Conservation (phyloP, 2,329 filamentous ascomycete species). For the Colletotrichum australisinense region DNA sequence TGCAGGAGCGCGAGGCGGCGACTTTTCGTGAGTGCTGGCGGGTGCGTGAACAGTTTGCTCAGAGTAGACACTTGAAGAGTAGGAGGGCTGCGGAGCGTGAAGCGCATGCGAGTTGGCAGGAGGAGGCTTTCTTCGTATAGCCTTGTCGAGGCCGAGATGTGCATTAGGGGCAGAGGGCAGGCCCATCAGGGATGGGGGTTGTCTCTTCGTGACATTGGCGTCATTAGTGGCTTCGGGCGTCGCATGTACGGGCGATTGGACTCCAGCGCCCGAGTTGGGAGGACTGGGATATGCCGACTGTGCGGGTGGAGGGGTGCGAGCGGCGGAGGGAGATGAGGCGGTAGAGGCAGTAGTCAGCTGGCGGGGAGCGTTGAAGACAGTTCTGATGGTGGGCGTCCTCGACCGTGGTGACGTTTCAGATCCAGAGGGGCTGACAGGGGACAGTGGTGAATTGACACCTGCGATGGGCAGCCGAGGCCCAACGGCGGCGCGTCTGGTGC, state of each 20-base stretch:
- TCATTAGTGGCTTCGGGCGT: conserved; percentile 26
- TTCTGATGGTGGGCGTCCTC: conserved; percentile 46
- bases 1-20: background rate
- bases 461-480: conserved; percentile 38
- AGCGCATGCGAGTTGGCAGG: conserved; percentile 41
- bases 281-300: conserved; percentile 46
- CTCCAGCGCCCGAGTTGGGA: conserved; percentile 42
- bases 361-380: conserved; percentile 39
- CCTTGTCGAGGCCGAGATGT: conserved; percentile 41
- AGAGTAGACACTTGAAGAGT: conserved; percentile 46
- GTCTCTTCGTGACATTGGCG: conserved; percentile 14
- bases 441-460: conserved; percentile 39
- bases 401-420: conserved; percentile 48
- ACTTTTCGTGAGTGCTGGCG: conserved; percentile 38
- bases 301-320: conserved; percentile 35
- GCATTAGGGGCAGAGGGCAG: conserved; percentile 32
- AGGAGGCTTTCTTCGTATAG: conserved; percentile 59
- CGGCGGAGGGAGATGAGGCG: conserved; percentile 18
- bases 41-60: conserved; percentile 36
- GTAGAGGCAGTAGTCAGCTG: conserved; percentile 40
- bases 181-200: conserved; percentile 26
- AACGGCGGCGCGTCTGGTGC: conserved; percentile 52
- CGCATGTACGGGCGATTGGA: conserved; percentile 36
- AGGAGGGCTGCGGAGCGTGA: conserved; percentile 37
- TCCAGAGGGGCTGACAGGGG: conserved; percentile 45